Conservation (phyloP, 2,329 filamentous ascomycete species). For the Paracamarosporium sp. region DNA sequence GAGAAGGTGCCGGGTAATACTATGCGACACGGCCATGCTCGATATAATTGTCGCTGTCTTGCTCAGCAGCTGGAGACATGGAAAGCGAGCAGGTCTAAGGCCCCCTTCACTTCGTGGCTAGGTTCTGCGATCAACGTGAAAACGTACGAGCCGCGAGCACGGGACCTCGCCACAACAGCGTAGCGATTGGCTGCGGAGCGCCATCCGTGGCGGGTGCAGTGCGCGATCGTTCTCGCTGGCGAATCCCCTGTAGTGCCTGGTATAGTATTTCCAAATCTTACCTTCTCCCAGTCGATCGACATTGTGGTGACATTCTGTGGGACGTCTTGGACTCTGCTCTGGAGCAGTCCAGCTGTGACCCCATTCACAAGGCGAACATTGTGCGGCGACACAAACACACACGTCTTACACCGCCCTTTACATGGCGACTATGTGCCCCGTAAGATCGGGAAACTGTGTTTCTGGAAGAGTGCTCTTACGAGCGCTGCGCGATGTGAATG, state of each 20-base stretch:
- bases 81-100: background rate
- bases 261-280: background rate
- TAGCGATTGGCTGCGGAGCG: background rate
- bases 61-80: background rate
- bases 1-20: background rate
- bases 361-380: background rate
- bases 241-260: background rate
- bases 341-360: background rate
- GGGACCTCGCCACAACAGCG: background rate
- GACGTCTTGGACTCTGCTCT: background rate
- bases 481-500: slow-evolving; percentile 8
- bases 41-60: background rate
- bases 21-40: background rate
- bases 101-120: background rate
- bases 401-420: slow-evolving; percentile 2
- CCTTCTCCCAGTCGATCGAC: background rate
- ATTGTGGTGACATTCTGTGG: background rate
- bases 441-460: slow-evolving; percentile 5
- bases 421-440: background rate
- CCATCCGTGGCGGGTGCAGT: background rate
- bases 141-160: background rate
- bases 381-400: background rate
- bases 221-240: background rate
- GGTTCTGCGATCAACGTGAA: background rate
- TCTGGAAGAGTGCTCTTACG: background rate